Evolutionary conservation across 2,329 filamentous ascomycete species (phyloP).

Genomic region (Ceratocystis albifundus): DNA sequence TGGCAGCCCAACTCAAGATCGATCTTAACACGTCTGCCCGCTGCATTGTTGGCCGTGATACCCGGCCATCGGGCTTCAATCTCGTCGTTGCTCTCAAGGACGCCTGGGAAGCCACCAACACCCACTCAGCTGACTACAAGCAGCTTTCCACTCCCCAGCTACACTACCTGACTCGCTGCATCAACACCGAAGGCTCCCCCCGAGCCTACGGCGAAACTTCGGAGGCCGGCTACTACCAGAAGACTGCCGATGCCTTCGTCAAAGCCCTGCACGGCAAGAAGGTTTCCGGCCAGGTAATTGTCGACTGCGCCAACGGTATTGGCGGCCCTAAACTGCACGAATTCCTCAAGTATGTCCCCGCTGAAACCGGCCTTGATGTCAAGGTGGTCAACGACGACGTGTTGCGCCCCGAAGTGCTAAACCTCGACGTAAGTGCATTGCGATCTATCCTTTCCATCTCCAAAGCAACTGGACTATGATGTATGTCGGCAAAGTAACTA

Average conservation of each 20-base stretch:
- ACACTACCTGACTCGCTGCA: conserved; percentile 88
- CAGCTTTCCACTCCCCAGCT: conserved; percentile 94
- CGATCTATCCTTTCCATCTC: neutral
- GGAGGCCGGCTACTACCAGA: conserved; percentile 90
- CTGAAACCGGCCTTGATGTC: conserved; percentile 61
- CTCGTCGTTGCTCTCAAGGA: conserved; percentile 69
- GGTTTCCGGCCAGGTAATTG: conserved; percentile 60
- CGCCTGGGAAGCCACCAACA: conserved; percentile 63
- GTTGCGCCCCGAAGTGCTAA: conserved; percentile 75
- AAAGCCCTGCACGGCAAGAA: conserved; percentile 68
- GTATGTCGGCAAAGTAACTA: neutral
- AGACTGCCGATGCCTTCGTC: conserved; percentile 74
- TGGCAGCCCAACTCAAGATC: conserved; percentile 65
- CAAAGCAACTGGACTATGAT: no score
- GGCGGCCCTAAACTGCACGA: conserved; percentile 83
- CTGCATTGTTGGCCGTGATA: conserved; percentile 86
- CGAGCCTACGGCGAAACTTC: conserved; percentile 81
- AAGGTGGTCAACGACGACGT: conserved; percentile 89
- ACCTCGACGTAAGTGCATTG: conserved; percentile 58
- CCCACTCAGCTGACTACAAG: conserved; percentile 73
- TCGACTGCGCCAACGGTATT: conserved; percentile 95
- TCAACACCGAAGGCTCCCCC: conserved; percentile 82
- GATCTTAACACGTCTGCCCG: conserved; percentile 58
- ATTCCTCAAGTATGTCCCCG: conserved; percentile 69
- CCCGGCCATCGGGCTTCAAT: conserved; percentile 76